phyloP scores from a whole-genome alignment of 2,329 filamentous ascomycete species.

The Biscogniauxia sp. region DNA sequence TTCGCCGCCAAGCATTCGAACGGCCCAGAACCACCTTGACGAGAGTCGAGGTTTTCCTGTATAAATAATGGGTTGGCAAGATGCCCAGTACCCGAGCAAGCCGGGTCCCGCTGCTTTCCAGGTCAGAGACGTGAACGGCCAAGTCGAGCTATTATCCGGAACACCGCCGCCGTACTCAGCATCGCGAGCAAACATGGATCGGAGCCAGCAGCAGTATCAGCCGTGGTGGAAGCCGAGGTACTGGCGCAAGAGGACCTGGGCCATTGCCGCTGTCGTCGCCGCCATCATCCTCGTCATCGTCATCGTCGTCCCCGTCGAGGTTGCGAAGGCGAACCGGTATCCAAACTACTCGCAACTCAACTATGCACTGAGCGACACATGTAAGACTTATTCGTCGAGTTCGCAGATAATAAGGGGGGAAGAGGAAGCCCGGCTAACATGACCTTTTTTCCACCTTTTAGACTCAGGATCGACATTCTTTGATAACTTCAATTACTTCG shows the following conservation, averaged over 20 bases:
- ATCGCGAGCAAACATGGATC: constrained; percentile 21
- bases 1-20: constrained; percentile 3
- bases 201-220: constrained; percentile 2
- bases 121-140: constrained; percentile 19
- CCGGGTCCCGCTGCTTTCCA: constrained; percentile 23
- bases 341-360: constrained; percentile 47
- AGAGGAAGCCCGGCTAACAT: constrained; percentile 1
- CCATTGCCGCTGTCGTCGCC: constrained; percentile 38
- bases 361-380: constrained; percentile 49
- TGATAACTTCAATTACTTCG: constrained; percentile 54
- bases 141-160: constrained; percentile 20
- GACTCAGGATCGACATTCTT: constrained; percentile 52
- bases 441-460: constrained; percentile 20
- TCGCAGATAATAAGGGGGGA: no score
- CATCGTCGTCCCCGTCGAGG: constrained; percentile 46
- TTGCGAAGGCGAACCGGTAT: constrained; percentile 41
- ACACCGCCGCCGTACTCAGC: constrained; percentile 15
- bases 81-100: constrained; percentile 16
- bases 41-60: constrained; percentile 1
- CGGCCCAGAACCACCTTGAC: background rate
- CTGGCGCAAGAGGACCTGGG: constrained; percentile 54
- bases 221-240: constrained; percentile 47
- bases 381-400: constrained; percentile 33
- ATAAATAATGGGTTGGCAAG: constrained; percentile 26
- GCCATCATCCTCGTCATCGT: constrained; percentile 45